Evolutionary conservation across 192 early-diverging fungal genomes (phyloP).

Genomic region (Coemansia sp.): DNA sequence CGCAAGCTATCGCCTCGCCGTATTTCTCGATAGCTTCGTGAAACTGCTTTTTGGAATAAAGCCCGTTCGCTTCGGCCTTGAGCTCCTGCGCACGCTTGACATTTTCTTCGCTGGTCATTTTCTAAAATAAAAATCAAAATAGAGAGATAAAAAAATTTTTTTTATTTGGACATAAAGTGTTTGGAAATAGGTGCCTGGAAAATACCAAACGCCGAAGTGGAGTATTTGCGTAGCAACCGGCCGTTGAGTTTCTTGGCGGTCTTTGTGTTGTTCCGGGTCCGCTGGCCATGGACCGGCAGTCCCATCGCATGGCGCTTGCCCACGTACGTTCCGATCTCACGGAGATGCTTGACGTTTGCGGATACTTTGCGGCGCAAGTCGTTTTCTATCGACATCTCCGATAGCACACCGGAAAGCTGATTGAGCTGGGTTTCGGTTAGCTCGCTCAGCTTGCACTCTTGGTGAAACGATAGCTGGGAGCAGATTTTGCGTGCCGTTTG

Average conservation of each 20-base stretch:
- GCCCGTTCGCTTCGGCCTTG: constrained; percentile 45
- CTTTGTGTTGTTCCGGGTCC: constrained; percentile 80
- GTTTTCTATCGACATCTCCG: constrained; percentile 83
- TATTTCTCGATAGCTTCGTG: constrained; percentile 90
- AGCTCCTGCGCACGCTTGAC: constrained; percentile 19
- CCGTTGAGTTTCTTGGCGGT: constrained; percentile 86
- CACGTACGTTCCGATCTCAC: constrained; percentile 69
- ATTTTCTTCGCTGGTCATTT: constrained; percentile 12
- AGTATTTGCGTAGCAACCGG: constrained; percentile 47
- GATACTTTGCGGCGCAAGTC: constrained; percentile 69
- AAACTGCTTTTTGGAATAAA: constrained; percentile 62
- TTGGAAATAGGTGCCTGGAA: constrained; percentile 36
- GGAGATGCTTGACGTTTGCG: constrained; percentile 71
- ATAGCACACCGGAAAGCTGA: constrained; percentile 77
- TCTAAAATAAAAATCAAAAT: constrained; percentile 5
- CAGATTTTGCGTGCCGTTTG: constrained; percentile 72
- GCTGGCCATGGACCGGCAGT: constrained; percentile 86
- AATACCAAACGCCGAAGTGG: constrained; percentile 43
- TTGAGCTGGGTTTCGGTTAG: constrained; percentile 86
- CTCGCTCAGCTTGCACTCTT: constrained; percentile 80
- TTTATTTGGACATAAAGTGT: not conserved
- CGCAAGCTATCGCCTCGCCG: constrained; percentile 78
- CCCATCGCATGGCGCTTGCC: constrained; percentile 84
- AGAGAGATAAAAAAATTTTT: not conserved
- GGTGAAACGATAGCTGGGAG: constrained; percentile 79